Percentiles rank a stretch among this genome's conserved stretches.
These are phyloP conservation scores for Gleditsia sinensis DNA, from an alignment of 306 rosid genomes.

Conservation along the genomic window DNA sequence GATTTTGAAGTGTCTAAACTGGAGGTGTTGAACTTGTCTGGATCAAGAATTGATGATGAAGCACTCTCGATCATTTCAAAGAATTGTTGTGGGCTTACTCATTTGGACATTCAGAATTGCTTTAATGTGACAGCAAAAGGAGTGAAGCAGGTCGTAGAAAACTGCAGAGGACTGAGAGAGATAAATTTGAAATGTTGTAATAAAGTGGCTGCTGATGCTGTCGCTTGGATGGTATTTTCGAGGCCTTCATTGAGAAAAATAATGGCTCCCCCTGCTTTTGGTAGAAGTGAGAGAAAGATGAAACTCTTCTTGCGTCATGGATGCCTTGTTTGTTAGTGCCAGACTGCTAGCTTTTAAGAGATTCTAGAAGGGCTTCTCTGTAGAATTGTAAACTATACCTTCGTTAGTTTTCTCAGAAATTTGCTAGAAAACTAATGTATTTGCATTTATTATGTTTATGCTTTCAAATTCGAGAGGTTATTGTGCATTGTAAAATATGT, in stretches of 20 bases:
- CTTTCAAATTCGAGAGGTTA: no score
- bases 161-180: constrained; percentile 60
- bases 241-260: constrained; percentile 65
- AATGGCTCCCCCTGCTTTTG: constrained; percentile 39
- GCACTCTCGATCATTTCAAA: constrained; percentile 55
- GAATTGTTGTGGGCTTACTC: constrained; percentile 47
- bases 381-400: not conserved
- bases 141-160: constrained; percentile 52
- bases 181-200: constrained; percentile 57
- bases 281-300: constrained; percentile 36
- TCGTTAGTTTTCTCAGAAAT: not conserved
- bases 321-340: constrained; percentile 41
- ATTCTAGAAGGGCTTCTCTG: not conserved
- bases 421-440: not conserved
- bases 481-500: no score
- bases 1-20: constrained; percentile 53
- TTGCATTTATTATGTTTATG: not conserved
- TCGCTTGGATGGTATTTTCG: constrained; percentile 49
- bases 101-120: constrained; percentile 52
- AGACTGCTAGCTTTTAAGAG: not conserved
- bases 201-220: constrained; percentile 39
- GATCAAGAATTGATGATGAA: constrained; percentile 50
- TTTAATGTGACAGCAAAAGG: constrained; percentile 58
- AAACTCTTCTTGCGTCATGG: constrained; percentile 57
- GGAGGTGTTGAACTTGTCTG: constrained; percentile 48